Evolutionary conservation across 495 filamentous ascomycete species (phyloP), one percentile per base, ranked within the genome.

Genomic region (Zalerion maritima): DNA sequence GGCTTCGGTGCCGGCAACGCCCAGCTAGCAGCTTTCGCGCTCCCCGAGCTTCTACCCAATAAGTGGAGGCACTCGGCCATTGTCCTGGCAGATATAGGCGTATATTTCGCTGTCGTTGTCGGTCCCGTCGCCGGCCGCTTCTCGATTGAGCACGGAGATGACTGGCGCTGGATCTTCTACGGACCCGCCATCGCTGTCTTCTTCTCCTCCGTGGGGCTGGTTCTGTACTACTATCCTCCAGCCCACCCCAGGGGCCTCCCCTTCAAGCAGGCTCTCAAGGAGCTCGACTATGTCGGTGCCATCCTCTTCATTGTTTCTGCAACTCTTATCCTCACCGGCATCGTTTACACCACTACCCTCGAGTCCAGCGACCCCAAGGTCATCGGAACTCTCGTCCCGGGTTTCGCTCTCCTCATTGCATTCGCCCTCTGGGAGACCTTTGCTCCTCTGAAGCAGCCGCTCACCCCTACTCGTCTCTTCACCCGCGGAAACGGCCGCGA

Each of bases 1-100:
- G 43, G 43, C 9, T 46, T 46, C 28, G 39, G 39, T 15, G 40
- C 17, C 18, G 45, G 35, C 5, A 37, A 40, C 17, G 41, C 36
- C 21, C 41, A 47, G 28, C 28, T 51, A 23, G 45, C 45, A 17
- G 46, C 49, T 7, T 54, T 52, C 37, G 50, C 50, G 1, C 36
- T 55, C 3, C 47, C 52, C 6, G 52, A 56, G 26, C 43, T 56
- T 1, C 37, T 56, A 7, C 52, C 52, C 3, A 52, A 52, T 37
- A 56, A 54, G 34, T 56, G 46, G 45, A 26, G 47, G 11, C 47
- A 46, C 31, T 21, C 35, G 10, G 47, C 41, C 6, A 28, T 54
- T 29, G 40, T 39, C 6, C 20, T 54, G 14, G 46, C 46, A 21
- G 51, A 55, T 32, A 24, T 32, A 12, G 42, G 31, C 6, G 40